Conservation (phyloP, 2,329 filamentous ascomycete species). For the Elsinoe perseae region DNA sequence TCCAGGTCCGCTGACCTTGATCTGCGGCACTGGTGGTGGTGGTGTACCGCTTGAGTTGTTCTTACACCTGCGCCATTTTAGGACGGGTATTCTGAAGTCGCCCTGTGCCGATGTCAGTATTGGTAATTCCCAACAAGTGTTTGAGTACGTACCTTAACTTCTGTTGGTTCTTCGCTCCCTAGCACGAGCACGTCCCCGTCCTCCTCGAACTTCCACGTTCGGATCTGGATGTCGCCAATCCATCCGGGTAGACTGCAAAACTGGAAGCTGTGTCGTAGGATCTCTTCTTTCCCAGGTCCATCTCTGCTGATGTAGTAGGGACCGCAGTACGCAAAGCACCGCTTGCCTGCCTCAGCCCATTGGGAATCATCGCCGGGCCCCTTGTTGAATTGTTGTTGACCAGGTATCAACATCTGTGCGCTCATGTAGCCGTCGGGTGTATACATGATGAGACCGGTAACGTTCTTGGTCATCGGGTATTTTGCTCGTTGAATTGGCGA, state of each 20-base stretch:
- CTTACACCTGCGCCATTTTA: slow-evolving; percentile 31
- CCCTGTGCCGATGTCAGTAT: slow-evolving; percentile 23
- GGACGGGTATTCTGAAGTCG: slow-evolving; percentile 31
- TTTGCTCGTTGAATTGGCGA: slow-evolving; percentile 27
- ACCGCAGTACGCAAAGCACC: slow-evolving; percentile 32
- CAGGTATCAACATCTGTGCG: slow-evolving; percentile 27
- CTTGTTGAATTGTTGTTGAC: slow-evolving; percentile 30
- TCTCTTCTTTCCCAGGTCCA: slow-evolving; percentile 28
- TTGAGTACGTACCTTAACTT: slow-evolving; percentile 29
- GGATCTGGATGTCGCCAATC: slow-evolving; percentile 32
- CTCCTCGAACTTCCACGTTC: slow-evolving; percentile 33
- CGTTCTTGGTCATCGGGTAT: slow-evolving; percentile 28
- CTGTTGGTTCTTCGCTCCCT: slow-evolving; percentile 33
- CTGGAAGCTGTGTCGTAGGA: slow-evolving; percentile 32
- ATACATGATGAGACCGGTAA: slow-evolving; percentile 29
- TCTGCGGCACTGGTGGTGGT: slow-evolving; percentile 31
- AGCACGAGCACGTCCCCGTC: slow-evolving; percentile 33
- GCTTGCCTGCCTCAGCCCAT: slow-evolving; percentile 34
- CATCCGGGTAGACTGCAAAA: slow-evolving; percentile 34
- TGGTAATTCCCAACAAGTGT: neutral
- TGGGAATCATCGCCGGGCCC: slow-evolving; percentile 32
- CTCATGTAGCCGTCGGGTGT: slow-evolving; percentile 30
- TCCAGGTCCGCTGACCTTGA: slow-evolving; percentile 34
- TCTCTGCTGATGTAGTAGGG: slow-evolving; percentile 34
- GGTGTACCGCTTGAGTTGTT: slow-evolving; percentile 28